phyloP scores from a whole-genome alignment of 2,329 filamentous ascomycete genomes.

The Sclerotinia nivalis region DNA sequence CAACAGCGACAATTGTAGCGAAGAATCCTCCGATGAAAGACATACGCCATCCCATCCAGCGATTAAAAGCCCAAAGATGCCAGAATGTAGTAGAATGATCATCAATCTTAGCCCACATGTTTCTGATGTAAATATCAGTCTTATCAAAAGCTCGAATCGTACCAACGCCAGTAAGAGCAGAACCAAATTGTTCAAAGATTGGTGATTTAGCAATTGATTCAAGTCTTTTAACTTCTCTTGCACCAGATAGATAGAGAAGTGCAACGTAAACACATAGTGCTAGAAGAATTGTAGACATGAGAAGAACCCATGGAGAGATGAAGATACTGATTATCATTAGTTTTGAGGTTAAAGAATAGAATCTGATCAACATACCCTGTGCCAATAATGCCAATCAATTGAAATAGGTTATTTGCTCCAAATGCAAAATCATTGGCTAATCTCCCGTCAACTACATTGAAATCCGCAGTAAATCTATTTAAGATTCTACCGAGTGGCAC shows the following conservation, averaged over 20 bases:
- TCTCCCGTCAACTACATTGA: slow-evolving; percentile 69
- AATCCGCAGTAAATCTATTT: slow-evolving; percentile 78
- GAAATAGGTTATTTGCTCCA: slow-evolving; percentile 59
- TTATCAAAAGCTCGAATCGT: slow-evolving; percentile 78
- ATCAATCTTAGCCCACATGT: slow-evolving; percentile 71
- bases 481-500: slow-evolving; percentile 74
- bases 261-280: slow-evolving; percentile 59
- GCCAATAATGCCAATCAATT: slow-evolving; percentile 64
- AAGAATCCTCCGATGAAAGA: slow-evolving; percentile 68
- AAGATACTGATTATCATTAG: slow-evolving; percentile 49
- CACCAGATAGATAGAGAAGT: slow-evolving; percentile 64
- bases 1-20: slow-evolving; percentile 61
- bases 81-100: slow-evolving; percentile 65
- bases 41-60: slow-evolving; percentile 77
- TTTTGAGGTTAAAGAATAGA: slow-evolving; percentile 52
- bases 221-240: slow-evolving; percentile 73
- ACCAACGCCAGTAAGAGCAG: slow-evolving; percentile 68
- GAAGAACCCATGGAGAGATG: slow-evolving; percentile 66
- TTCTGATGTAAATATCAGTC: slow-evolving; percentile 62
- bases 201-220: slow-evolving; percentile 77
- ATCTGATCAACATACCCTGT: slow-evolving; percentile 49
- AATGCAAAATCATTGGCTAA: slow-evolving; percentile 64
- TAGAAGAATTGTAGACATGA: slow-evolving; percentile 61
- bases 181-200: slow-evolving; percentile 77
- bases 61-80: slow-evolving; percentile 71